These are phyloP conservation scores for Trebouxia sp. DNA, from an alignment of 139 green algal species.

Conservation along the genomic window DNA sequence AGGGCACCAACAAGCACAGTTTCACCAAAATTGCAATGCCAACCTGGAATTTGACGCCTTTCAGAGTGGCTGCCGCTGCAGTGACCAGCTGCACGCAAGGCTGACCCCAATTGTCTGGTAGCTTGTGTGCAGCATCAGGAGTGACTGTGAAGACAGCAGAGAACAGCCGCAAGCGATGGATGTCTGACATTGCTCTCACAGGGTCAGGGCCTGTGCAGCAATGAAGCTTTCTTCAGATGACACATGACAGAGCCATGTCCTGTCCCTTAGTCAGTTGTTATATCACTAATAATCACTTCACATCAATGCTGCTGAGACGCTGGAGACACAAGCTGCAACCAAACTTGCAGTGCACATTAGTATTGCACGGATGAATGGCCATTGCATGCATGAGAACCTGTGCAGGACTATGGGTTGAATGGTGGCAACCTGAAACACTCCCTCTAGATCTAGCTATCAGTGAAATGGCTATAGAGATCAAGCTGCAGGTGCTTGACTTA, in stretches of 20 bases:
- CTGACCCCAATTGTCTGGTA: conserved; percentile 41
- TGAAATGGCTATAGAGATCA: no score
- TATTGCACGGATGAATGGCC: neutral
- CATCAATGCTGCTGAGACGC: neutral
- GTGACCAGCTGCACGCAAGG: conserved; percentile 45
- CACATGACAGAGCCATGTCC: no score
- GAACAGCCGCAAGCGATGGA: conserved; percentile 75
- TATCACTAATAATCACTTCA: neutral
- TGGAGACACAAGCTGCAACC: neutral
- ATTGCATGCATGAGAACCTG: neutral
- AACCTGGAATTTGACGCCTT: conserved; percentile 9
- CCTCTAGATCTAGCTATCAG: neutral
- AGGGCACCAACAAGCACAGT: no score
- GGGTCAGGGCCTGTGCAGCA: conserved; percentile 61
- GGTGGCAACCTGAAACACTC: no score
- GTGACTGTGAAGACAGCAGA: conserved; percentile 70
- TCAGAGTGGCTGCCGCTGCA: conserved; percentile 28
- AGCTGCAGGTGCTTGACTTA: neutral
- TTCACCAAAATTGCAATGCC: neutral
- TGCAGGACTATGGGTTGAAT: neutral
- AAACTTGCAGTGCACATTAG: no score
- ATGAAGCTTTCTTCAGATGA: no score
- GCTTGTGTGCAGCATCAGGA: neutral
- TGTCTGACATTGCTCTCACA: conserved; percentile 62
- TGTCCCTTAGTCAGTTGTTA: neutral